Percentiles rank a stretch among this genome's conserved stretches.
phyloP scores from a whole-genome alignment of 345 rosid genomes.

The Geranium rotundifolium region DNA sequence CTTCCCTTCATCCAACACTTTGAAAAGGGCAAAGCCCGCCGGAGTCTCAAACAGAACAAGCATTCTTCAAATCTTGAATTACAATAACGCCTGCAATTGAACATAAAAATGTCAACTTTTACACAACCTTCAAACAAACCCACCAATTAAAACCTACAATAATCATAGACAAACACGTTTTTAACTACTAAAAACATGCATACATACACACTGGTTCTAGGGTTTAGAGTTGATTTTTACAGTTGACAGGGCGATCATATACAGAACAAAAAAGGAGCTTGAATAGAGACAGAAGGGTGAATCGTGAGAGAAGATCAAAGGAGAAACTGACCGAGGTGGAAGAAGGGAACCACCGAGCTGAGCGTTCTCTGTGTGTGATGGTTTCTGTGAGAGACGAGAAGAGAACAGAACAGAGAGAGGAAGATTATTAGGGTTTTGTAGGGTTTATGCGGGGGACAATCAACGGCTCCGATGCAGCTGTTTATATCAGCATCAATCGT shows the following conservation, averaged over 20 bases:
- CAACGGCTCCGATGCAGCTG: neutral
- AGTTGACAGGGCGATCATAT: too few species aligned
- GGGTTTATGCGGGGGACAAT: neutral
- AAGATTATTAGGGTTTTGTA: neutral
- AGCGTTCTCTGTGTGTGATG: neutral
- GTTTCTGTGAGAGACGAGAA: neutral
- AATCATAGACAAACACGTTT: too few species aligned
- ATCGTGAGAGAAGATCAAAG: neutral
- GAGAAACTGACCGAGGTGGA: neutral
- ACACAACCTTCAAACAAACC: neutral
- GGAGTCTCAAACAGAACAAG: slow-evolving; percentile 61
- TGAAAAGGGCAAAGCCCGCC: slow-evolving; percentile 66
- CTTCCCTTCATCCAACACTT: slow-evolving; percentile 61
- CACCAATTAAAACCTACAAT: neutral
- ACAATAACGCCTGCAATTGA: neutral
- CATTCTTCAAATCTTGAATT: slow-evolving; percentile 18
- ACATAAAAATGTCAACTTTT: neutral
- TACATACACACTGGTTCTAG: too few species aligned
- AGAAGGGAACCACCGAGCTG: neutral
- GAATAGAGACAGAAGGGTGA: neutral
- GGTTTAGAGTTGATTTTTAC: too few species aligned
- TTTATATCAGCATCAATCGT: neutral
- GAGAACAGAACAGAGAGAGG: neutral
- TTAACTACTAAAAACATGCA: too few species aligned
- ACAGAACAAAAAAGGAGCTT: too few species aligned